Evolutionary conservation across 225 moss, liverwort and hornwort genomes (phyloP), one percentile per base, ranked within the genome.

Genomic region (Antitrichia curtipendula): DNA sequence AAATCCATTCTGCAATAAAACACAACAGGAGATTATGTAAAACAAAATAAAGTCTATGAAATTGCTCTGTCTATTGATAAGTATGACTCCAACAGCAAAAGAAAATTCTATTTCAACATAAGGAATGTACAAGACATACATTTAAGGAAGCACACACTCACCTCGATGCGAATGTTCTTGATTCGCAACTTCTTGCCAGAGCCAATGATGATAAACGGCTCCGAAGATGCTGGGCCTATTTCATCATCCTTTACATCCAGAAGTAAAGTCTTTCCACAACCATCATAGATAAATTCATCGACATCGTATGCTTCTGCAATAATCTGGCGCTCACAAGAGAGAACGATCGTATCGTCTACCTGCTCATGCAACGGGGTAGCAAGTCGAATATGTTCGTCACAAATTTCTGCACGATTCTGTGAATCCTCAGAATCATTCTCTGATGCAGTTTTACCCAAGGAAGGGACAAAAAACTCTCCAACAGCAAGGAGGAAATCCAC

Each of bases 221-320:
- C 97, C 87, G 88, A 86, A 88, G 80, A 87, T 77, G 63, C 83
- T 74, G 78, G 88, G 57, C 88, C 82, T 50, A 60, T 82, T 24
- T 84, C 89, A 78, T 90, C 92, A 85, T 95, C 94, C 80, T 95
- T 84, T 45, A 96, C 92, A 83, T 97, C 93, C 74, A 98, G 86
- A 81, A 91, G 85, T 54, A 98, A 90, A 63, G 91, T 93, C 80
- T 95, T 96, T 85, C 98, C 97, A 87, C 93, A 92, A 82, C 97
- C 98, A 90, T 98, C 98, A 88, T 98, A 98, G 24, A 94, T 84
- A 89, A 96, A 98, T 57, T 97, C 98, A 86, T 98, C 94, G 87
- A 98, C 89, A 91, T 95, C 93, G 83, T 93, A 91, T 21, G 97
- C 91, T 89, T 98, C 98, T 53, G 93, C 96, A 38, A 98, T 92